Evolutionary conservation across 768 basidiomycete species (phyloP), one percentile per base, ranked within the genome.

Genomic region (Macrolepiota dolichaula): DNA sequence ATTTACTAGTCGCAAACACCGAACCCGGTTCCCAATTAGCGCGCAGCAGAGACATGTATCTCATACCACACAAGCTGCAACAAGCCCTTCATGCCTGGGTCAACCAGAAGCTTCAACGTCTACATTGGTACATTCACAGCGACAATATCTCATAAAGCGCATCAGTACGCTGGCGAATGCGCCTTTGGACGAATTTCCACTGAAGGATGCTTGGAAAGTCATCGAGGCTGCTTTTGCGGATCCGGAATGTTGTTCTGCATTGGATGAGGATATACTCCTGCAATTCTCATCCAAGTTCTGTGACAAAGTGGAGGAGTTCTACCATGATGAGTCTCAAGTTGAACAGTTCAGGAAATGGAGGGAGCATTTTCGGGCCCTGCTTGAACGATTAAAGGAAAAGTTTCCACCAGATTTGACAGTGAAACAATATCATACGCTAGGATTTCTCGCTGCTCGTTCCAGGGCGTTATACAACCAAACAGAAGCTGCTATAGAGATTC

Each of bases 161-260:
- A 25, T 57, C 17, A 35, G 25, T 4, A 29, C 19, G 37, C 22
- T 57, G 15, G 36, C 36, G 25, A 22, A 57, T 24, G 35, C 57
- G 12, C 47, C 57, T 36, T 15, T 55, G 7, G 46, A 60, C 51
- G 64, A 72, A 15, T 65, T 81, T 51, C 68, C 78, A 59, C 62
- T 76, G 37, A 73, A 79, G 22, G 63, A 70, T 10, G 77, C 77
- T 10, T 83, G 81, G 81, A 55, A 66, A 15, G 68, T 71, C 4
- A 83, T 59, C 17, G 49, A 78, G 65, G 62, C 67, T 56, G 42
- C 63, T n/a, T 65, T 69, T 25, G 61, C 59, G 49, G 51, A 63
- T 17, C 62, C 36, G 22, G 17, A 32, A 22, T 55, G 25, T 13
- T 19, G 4, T 36, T 19, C n/a, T 13, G n/a, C 6, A 7, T 12